phyloP scores from a whole-genome alignment of 495 filamentous ascomycete genomes.

The Aspergillus cavernicola region DNA sequence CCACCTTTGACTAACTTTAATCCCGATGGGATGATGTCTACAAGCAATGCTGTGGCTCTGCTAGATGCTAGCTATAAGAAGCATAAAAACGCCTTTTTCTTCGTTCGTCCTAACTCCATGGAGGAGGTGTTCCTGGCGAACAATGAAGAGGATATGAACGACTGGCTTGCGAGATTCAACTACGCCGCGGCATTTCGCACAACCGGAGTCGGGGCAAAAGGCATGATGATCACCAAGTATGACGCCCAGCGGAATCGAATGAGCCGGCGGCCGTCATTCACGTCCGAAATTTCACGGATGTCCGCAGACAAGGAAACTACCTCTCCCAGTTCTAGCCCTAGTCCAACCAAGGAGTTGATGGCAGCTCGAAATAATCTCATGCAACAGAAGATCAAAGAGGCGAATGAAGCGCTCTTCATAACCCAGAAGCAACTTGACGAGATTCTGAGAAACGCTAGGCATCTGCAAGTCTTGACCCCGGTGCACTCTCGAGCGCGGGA shows the following conservation, averaged over 20 bases:
- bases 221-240: conserved; percentile 78
- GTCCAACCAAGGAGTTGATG: conserved; percentile 80
- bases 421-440: conserved; percentile 73
- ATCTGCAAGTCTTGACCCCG: conserved; percentile 83
- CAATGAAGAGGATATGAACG: conserved; percentile 86
- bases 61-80: conserved; percentile 86
- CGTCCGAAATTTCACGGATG: conserved; percentile 30
- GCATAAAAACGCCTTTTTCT: conserved; percentile 92
- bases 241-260: conserved; percentile 79
- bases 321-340: conserved; percentile 65
- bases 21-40: conserved; percentile 86
- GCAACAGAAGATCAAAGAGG: conserved; percentile 74
- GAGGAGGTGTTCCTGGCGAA: conserved; percentile 92
- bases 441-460: conserved; percentile 85
- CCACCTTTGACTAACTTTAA: conserved; percentile 90
- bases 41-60: conserved; percentile 84
- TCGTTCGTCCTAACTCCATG: conserved; percentile 81
- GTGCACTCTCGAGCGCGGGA: conserved; percentile 85
- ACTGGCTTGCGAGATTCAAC: conserved; percentile 95
- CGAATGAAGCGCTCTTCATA: conserved; percentile 73
- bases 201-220: conserved; percentile 85
- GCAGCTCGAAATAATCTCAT: conserved; percentile 78
- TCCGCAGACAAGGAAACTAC: conserved; percentile 31
- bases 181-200: conserved; percentile 92
- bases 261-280: conserved; percentile 59